phyloP scores from a whole-genome alignment of 2,329 filamentous ascomycete species.

The Fusarium duplospermum region DNA sequence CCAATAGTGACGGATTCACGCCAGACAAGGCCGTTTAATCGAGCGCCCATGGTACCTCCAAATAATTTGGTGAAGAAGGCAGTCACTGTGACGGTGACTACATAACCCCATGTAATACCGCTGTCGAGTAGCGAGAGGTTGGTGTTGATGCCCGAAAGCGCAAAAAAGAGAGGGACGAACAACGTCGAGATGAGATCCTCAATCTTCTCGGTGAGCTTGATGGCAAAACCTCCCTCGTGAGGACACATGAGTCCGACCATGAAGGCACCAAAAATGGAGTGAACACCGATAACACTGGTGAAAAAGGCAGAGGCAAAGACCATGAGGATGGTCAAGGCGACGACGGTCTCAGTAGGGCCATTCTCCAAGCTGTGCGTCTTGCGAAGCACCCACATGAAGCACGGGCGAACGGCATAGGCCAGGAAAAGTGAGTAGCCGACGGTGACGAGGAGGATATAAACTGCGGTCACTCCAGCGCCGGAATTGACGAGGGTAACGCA shows the following conservation, averaged over 20 bases:
- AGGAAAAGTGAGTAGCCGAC: slow-evolving; percentile 72
- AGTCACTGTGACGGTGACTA: slow-evolving; percentile 81
- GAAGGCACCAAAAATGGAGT: slow-evolving; percentile 94
- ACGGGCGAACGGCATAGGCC: slow-evolving; percentile 77
- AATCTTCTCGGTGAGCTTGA: slow-evolving; percentile 91
- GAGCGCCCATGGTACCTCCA: slow-evolving; percentile 83
- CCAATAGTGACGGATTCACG: slow-evolving; percentile 89
- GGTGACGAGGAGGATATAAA: not conserved
- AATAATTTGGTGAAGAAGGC: slow-evolving; percentile 87
- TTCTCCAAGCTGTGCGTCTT: slow-evolving; percentile 83
- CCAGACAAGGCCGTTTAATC: slow-evolving; percentile 76
- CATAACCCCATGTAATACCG: slow-evolving; percentile 89
- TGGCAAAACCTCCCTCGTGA: slow-evolving; percentile 87
- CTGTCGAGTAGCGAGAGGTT: slow-evolving; percentile 84
- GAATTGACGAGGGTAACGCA: slow-evolving; percentile 94
- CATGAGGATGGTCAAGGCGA: slow-evolving; percentile 83
- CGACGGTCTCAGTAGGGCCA: slow-evolving; percentile 85
- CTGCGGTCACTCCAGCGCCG: slow-evolving; percentile 76
- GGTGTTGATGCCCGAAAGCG: slow-evolving; percentile 87
- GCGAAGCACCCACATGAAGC: slow-evolving; percentile 78
- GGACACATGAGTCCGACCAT: slow-evolving; percentile 89
- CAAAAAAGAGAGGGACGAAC: slow-evolving; percentile 91
- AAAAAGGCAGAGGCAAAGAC: slow-evolving; percentile 85
- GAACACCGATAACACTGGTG: slow-evolving; percentile 85
- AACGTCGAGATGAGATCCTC: slow-evolving; percentile 88